Conservation (phyloP, 768 basidiomycete genomes). For the Peribolospora baueri region DNA sequence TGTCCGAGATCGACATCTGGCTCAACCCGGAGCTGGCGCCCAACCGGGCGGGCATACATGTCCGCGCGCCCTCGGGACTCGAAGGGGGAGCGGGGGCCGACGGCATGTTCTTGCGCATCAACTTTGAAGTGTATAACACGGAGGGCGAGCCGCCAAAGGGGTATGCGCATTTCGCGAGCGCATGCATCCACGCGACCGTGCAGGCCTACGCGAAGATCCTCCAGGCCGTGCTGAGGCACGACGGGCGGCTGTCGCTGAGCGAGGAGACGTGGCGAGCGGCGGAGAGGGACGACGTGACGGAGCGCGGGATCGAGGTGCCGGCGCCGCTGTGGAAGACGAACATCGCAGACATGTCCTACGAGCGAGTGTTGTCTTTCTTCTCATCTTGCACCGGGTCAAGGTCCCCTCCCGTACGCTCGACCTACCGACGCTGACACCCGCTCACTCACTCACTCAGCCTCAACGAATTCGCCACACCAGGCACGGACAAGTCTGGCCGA, state of each 20-base stretch:
- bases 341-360: not conserved
- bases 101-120: not conserved
- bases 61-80: not conserved
- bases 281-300: not conserved
- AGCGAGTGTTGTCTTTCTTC: not conserved
- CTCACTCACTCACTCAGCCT: not conserved
- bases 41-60: not conserved
- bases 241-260: not conserved
- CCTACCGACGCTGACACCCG: not conserved
- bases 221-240: not conserved
- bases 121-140: not conserved
- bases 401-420: not conserved
- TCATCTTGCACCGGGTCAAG: no score
- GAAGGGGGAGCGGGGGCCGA: not conserved
- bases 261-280: not conserved
- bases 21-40: not conserved
- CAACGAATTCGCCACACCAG: no score
- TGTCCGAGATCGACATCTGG: conserved; percentile 3
- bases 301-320: not conserved
- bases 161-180: not conserved
- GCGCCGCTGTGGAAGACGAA: not conserved
- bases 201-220: not conserved
- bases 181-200: not conserved
- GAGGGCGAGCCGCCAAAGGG: not conserved
- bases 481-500: no score